Evolutionary conservation across 139 green algal species (phyloP).

Genomic region (Tetradesmus obliquus): DNA sequence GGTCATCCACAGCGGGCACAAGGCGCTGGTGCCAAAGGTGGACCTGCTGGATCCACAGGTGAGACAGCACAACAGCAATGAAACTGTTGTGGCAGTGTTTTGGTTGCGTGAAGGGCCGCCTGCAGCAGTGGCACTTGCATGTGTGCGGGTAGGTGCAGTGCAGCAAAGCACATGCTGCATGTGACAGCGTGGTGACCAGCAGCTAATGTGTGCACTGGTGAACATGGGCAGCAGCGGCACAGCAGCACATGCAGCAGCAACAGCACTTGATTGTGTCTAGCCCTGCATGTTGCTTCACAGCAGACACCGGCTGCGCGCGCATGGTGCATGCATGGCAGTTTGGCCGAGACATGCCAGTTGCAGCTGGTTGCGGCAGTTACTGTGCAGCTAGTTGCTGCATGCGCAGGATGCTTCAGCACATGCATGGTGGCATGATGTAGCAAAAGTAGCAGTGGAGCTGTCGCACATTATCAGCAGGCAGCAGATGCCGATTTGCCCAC

Average conservation of each 20-base stretch:
- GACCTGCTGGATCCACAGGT: conserved; percentile 76
- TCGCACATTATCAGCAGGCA: not conserved
- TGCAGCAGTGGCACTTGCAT: not conserved
- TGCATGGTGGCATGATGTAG: not conserved
- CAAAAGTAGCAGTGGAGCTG: not conserved
- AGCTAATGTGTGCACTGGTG: too few relatives aligned
- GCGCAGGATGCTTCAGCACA: not conserved
- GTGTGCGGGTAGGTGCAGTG: not conserved
- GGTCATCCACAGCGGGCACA: conserved; percentile 84
- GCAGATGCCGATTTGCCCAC: too few relatives aligned
- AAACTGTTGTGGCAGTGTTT: not conserved
- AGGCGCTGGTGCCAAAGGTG: conserved; percentile 90
- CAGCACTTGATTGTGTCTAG: not conserved
- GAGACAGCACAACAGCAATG: not conserved
- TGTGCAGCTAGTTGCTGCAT: not conserved
- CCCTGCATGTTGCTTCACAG: not conserved
- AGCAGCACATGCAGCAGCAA: not conserved
- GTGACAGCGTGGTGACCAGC: too few relatives aligned
- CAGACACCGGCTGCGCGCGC: not conserved
- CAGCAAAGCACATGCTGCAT: not conserved
- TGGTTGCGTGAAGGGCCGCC: not conserved
- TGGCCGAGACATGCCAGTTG: too few relatives aligned
- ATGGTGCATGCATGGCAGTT: not conserved
- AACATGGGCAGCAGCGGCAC: too few relatives aligned
- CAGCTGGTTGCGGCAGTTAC: not conserved